These are phyloP conservation scores for Neoarthrinium moseri DNA, from an alignment of 2,329 filamentous ascomycete species.

Conservation along the genomic window DNA sequence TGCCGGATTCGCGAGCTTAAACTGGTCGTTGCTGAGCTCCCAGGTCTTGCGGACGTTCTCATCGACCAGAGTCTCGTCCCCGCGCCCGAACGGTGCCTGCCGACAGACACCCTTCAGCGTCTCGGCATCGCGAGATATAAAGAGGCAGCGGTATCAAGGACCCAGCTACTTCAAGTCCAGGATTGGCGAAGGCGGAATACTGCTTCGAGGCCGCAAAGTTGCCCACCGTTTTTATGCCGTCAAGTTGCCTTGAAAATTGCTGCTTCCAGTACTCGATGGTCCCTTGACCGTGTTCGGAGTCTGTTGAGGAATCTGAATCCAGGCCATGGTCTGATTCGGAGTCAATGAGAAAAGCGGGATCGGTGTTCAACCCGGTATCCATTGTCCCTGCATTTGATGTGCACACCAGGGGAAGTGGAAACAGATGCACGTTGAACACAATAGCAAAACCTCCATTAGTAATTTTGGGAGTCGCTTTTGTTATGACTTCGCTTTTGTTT, in stretches of 20 bases:
- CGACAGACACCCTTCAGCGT: constrained; percentile 19
- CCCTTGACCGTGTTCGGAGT: no score
- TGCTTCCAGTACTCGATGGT: background rate
- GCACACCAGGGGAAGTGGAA: no score
- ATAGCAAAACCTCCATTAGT: no score
- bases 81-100: constrained; percentile 35
- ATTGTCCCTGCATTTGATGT: no score
- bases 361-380: no score
- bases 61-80: constrained; percentile 35
- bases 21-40: constrained; percentile 34
- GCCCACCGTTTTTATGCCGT: background rate
- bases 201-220: background rate
- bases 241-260: background rate
- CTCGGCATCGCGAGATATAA: constrained; percentile 20
- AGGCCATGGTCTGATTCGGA: no score
- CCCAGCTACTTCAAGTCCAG: constrained; percentile 22
- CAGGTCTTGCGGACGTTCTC: constrained; percentile 35
- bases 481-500: no score
- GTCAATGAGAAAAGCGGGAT: no score
- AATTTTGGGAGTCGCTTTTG: no score
- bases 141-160: constrained; percentile 25
- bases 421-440: no score
- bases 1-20: constrained; percentile 32
- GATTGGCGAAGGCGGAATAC: constrained; percentile 7
- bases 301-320: no score